Percentiles rank a stretch among this genome's conserved stretches.
Conservation (phyloP, 1,284 basidiomycete genomes). For the Marasmius fiardii region DNA sequence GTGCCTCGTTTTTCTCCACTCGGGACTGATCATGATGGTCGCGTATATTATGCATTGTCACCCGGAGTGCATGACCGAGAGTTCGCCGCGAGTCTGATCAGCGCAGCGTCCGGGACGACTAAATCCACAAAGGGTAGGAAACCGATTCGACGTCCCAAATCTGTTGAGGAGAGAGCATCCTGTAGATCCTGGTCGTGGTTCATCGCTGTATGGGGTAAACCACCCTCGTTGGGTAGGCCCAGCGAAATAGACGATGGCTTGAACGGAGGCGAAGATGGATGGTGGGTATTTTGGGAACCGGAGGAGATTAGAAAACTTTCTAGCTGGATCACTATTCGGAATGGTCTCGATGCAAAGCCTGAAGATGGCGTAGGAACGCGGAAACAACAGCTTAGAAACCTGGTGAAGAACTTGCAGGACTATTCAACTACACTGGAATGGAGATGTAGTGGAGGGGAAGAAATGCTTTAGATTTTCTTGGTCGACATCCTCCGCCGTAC, state of each 20-base stretch:
- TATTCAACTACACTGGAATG: conserved; percentile 49
- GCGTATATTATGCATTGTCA: conserved; percentile 51
- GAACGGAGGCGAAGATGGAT: conserved; percentile 30
- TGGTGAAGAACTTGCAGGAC: conserved; percentile 44
- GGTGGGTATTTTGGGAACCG: conserved; percentile 74
- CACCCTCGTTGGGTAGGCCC: conserved; percentile 27
- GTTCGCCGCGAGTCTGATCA: conserved; percentile 36
- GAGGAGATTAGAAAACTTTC: conserved; percentile 62
- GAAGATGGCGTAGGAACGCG: not conserved
- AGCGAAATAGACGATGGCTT: conserved; percentile 4
- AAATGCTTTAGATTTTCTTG: conserved; percentile 5
- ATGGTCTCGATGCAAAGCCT: conserved; percentile 35
- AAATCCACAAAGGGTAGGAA: conserved; percentile 22
- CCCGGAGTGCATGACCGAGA: conserved; percentile 46
- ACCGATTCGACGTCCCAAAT: conserved; percentile 33
- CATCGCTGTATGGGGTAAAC: conserved; percentile 65
- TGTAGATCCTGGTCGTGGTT: conserved; percentile 70
- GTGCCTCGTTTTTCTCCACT: conserved; percentile 42
- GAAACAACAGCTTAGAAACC: conserved; percentile 28
- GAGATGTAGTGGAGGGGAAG: conserved; percentile 37
- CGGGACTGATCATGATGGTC: conserved; percentile 49
- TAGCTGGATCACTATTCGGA: conserved; percentile 56
- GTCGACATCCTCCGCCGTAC: no score
- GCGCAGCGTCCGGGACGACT: conserved; percentile 18
- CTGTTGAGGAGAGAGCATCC: conserved; percentile 40